Evolutionary conservation across 495 filamentous ascomycete species (phyloP).

Genomic region (Aspergillus haitiensis): DNA sequence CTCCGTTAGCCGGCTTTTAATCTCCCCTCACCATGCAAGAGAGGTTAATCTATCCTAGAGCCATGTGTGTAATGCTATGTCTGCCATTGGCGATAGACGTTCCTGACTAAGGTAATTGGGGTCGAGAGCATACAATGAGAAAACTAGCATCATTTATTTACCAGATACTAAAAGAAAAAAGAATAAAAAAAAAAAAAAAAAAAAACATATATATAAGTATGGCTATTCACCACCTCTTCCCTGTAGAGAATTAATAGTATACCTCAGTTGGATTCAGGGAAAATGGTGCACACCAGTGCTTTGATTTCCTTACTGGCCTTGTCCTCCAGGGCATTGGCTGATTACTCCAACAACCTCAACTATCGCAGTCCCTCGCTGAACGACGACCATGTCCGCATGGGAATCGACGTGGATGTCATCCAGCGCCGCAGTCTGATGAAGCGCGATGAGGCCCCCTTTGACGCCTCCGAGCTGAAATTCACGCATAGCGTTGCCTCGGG

Average conservation of each 20-base stretch:
- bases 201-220: too few species aligned
- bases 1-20: neutral
- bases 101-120: too few species aligned
- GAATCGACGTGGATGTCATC: constrained; percentile 52
- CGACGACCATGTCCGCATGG: constrained; percentile 50
- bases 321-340: constrained; percentile 24
- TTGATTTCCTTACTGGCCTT: constrained; percentile 18
- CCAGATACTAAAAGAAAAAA: too few species aligned
- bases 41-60: neutral
- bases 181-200: too few species aligned
- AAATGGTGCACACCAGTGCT: constrained; percentile 12
- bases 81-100: constrained; percentile 2
- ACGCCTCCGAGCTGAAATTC: constrained; percentile 55
- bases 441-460: constrained; percentile 36
- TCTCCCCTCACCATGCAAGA: neutral
- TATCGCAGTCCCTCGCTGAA: constrained; percentile 59
- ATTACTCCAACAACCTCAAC: constrained; percentile 52
- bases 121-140: too few species aligned
- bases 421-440: constrained; percentile 25
- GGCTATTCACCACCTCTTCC: too few species aligned
- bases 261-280: neutral
- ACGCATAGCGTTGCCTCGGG: constrained; percentile 71
- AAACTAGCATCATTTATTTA: too few species aligned
- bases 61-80: constrained; percentile 7
- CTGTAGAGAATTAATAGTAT: too few species aligned